Evolutionary conservation across 2,329 filamentous ascomycete genomes (phyloP).

Genomic region (Apiospora aurea): DNA sequence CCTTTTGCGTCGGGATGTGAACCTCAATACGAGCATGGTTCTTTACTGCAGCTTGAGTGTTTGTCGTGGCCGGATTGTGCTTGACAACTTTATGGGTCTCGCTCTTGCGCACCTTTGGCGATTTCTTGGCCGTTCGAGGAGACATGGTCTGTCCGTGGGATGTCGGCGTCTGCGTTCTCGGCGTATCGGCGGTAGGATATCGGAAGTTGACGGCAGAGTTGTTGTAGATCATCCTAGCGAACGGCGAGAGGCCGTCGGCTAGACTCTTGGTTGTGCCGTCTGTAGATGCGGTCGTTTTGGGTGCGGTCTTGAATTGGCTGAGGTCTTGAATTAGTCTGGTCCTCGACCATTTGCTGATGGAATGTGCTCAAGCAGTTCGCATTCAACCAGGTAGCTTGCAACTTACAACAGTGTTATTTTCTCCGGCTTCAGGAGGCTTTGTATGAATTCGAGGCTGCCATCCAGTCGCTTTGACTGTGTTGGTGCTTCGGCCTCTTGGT

Average conservation of each 20-base stretch:
- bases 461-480: constrained; percentile 71
- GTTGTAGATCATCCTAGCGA: constrained; percentile 57
- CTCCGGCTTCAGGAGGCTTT: constrained; percentile 75
- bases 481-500: constrained; percentile 68
- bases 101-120: constrained; percentile 41
- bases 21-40: constrained; percentile 40
- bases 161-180: constrained; percentile 38
- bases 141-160: constrained; percentile 41
- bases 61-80: constrained; percentile 48
- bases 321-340: not conserved
- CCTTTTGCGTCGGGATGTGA: constrained; percentile 38
- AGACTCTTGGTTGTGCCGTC: constrained; percentile 41
- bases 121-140: constrained; percentile 39
- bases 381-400: not conserved
- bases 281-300: constrained; percentile 41
- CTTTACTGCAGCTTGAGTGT: constrained; percentile 40
- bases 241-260: constrained; percentile 55
- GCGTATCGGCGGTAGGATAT: constrained; percentile 47
- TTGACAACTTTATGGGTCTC: constrained; percentile 46
- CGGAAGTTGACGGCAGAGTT: constrained; percentile 50
- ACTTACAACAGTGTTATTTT: constrained; percentile 73
- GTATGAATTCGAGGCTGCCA: constrained; percentile 75
- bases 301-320: constrained; percentile 60
- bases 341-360: not conserved
- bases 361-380: not conserved